Evolutionary conservation across 2,329 filamentous ascomycete genomes (phyloP).

Genomic region (Cryphonectria radicalis): DNA sequence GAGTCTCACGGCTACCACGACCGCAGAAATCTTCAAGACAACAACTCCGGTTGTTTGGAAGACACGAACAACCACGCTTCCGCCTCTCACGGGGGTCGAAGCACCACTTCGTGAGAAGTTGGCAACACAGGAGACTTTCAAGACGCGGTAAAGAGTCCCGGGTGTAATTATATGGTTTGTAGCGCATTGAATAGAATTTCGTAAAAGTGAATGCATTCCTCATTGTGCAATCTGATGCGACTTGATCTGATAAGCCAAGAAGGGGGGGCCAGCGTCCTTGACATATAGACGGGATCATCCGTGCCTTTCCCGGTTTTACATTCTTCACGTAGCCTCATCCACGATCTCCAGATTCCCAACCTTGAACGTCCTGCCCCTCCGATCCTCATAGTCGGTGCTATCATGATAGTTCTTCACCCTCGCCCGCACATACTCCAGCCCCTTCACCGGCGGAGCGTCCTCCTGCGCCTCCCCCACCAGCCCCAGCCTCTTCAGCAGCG

Average conservation of each 20-base stretch:
- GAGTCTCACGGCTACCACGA: not conserved
- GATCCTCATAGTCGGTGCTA: slow-evolving; percentile 44
- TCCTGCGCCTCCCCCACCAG: slow-evolving; percentile 32
- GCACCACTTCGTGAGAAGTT: not conserved
- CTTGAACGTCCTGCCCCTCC: slow-evolving; percentile 44
- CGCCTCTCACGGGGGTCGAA: not conserved
- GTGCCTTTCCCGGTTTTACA: not conserved
- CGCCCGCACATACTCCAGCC: slow-evolving; percentile 46
- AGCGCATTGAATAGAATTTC: not conserved
- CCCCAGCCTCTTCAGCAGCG: slow-evolving; percentile 36
- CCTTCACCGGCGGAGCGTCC: slow-evolving; percentile 39
- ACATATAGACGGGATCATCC: too few relatives aligned
- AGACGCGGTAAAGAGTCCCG: not conserved
- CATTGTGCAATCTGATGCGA: not conserved
- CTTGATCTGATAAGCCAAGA: not conserved
- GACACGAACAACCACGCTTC: not conserved
- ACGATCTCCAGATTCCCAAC: slow-evolving; percentile 46
- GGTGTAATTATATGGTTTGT: not conserved
- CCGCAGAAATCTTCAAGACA: not conserved
- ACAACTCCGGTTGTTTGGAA: not conserved
- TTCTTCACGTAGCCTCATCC: slow-evolving; percentile 40
- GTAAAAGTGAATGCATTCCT: not conserved
- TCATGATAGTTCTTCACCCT: slow-evolving; percentile 47
- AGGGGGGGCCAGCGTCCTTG: too few relatives aligned
- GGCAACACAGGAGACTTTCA: not conserved